phyloP scores from a whole-genome alignment of 2,329 filamentous ascomycete genomes.

The Apiospora malaysiana region DNA sequence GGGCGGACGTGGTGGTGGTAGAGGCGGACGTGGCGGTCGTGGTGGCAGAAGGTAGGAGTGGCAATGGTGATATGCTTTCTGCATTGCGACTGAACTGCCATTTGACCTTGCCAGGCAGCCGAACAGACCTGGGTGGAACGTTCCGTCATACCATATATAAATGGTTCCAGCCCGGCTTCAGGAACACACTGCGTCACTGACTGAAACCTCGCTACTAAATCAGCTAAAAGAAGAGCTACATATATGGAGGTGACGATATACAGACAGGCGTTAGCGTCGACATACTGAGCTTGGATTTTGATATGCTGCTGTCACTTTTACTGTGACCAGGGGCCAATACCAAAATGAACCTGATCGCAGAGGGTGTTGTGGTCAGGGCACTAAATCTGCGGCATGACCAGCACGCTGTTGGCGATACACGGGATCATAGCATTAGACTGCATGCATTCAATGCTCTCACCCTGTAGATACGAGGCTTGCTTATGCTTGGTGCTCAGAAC shows the following conservation, averaged over 20 bases:
- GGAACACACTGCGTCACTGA: neutral
- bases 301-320: neutral
- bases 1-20: constrained; percentile 29
- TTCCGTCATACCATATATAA: neutral
- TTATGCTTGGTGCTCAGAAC: neutral
- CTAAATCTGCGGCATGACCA: no score
- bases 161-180: neutral
- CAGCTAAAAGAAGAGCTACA: neutral
- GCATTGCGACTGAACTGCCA: neutral
- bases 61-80: neutral
- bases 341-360: no score
- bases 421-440: no score
- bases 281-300: no score
- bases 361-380: no score
- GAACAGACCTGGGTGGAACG: neutral
- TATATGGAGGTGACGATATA: neutral
- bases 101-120: neutral
- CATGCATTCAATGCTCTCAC: neutral
- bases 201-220: neutral
- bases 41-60: constrained; percentile 21
- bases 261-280: no score
- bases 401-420: no score
- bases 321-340: neutral
- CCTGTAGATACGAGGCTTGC: neutral
- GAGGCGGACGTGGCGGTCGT: constrained; percentile 29